These are phyloP conservation scores for Thraustotheca clavata DNA, from an alignment of 352 stramenopile species.

Conservation along the genomic window DNA sequence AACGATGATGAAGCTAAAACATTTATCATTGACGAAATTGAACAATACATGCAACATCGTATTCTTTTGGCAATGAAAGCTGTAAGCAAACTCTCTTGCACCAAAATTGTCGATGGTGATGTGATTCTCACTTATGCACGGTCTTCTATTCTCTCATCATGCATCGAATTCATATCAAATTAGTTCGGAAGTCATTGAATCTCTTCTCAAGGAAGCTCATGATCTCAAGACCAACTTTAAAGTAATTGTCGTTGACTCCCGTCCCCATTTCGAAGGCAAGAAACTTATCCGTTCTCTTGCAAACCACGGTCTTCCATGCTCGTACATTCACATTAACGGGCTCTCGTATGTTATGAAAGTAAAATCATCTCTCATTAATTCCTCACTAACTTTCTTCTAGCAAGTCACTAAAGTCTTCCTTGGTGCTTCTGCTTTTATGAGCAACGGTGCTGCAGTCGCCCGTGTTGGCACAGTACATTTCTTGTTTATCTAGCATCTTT, in stretches of 20 bases:
- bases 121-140: constrained; percentile 93
- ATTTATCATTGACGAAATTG: constrained; percentile 83
- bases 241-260: constrained; percentile 92
- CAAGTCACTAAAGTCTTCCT: constrained; percentile 96
- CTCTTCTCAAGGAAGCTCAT: constrained; percentile 57
- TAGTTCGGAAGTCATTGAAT: constrained; percentile 89
- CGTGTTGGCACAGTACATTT: constrained; percentile 66
- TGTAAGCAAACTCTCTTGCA: constrained; percentile 80
- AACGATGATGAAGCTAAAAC: constrained; percentile 80
- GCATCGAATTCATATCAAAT: too few species aligned
- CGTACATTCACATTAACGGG: constrained; percentile 93
- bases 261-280: constrained; percentile 77
- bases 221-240: constrained; percentile 54
- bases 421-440: constrained; percentile 92
- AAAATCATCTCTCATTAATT: neutral
- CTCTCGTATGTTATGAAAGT: constrained; percentile 91
- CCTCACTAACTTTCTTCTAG: neutral
- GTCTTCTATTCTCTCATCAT: too few species aligned
- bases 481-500: neutral
- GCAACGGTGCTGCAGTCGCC: constrained; percentile 89
- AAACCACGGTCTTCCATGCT: constrained; percentile 70
- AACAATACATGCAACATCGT: constrained; percentile 90
- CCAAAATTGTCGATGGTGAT: constrained; percentile 87
- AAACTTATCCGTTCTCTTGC: constrained; percentile 67
- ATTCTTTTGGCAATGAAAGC: constrained; percentile 88